Conservation (phyloP, 2,329 filamentous ascomycete genomes). For the Arthrobotrys megalospora region DNA sequence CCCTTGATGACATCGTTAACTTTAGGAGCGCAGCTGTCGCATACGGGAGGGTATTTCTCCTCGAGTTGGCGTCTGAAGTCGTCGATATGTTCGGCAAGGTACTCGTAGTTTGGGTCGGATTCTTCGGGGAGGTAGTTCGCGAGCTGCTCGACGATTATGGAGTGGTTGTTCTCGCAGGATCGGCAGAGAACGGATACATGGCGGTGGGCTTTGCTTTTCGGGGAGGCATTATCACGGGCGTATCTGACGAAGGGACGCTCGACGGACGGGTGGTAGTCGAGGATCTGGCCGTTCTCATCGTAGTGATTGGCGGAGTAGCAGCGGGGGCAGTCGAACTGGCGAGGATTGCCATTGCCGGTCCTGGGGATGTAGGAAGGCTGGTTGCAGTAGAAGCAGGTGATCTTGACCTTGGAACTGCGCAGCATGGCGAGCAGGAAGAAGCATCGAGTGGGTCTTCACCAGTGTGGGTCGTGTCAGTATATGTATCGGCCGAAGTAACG, state of each 20-base stretch:
- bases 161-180: constrained; percentile 89
- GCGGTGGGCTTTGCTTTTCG: constrained; percentile 64
- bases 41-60: constrained; percentile 89
- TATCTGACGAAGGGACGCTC: constrained; percentile 70
- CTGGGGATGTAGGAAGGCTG: constrained; percentile 72
- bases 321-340: constrained; percentile 79
- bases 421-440: constrained; percentile 74
- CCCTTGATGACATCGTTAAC: constrained; percentile 79
- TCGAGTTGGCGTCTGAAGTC: constrained; percentile 80
- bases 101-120: constrained; percentile 70
- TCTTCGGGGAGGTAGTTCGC: constrained; percentile 82
- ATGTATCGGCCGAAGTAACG: constrained; percentile 27
- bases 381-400: constrained; percentile 89
- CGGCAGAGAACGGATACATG: constrained; percentile 76
- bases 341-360: constrained; percentile 74
- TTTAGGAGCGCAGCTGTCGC: constrained; percentile 81
- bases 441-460: constrained; percentile 69
- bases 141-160: constrained; percentile 81
- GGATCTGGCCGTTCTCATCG: constrained; percentile 91
- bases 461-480: constrained; percentile 69
- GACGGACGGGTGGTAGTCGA: constrained; percentile 83
- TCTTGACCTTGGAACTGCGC: constrained; percentile 64
- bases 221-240: constrained; percentile 70
- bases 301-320: constrained; percentile 93
- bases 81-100: constrained; percentile 61